Percentiles rank a stretch among this genome's conserved stretches.
These are phyloP conservation scores for Aspergillus sp. DNA, from an alignment of 2,329 filamentous ascomycete genomes.

Conservation along the genomic window DNA sequence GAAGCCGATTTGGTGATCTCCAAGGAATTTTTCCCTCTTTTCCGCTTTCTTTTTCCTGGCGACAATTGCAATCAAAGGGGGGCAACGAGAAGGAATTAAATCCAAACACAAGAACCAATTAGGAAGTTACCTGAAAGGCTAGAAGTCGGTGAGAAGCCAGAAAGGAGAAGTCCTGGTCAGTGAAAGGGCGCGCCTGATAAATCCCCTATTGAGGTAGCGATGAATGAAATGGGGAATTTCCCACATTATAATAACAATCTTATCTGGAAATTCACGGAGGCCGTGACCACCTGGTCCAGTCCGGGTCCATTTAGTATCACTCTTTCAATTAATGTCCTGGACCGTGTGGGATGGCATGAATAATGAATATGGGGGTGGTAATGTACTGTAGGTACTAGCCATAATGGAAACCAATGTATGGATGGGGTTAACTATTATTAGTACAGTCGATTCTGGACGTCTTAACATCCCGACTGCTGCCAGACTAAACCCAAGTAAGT, in stretches of 20 bases:
- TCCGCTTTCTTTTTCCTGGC: not conserved
- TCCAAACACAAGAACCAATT: not conserved
- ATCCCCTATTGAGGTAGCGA: not conserved
- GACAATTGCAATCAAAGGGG: not conserved
- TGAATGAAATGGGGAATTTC: not conserved
- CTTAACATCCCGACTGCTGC: not conserved
- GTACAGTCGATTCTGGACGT: not conserved
- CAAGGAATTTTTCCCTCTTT: too few relatives aligned
- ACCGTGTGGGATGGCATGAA: too few relatives aligned
- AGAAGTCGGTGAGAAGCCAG: not conserved
- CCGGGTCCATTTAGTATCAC: not conserved
- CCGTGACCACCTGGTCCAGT: not conserved
- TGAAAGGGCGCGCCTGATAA: not conserved
- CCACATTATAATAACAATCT: not conserved
- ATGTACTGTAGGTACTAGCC: too few relatives aligned
- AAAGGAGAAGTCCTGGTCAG: not conserved
- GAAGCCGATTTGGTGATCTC: too few relatives aligned
- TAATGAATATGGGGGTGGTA: too few relatives aligned
- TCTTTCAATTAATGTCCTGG: not conserved
- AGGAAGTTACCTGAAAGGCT: not conserved
- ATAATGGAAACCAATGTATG: not conserved
- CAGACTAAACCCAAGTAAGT: not conserved
- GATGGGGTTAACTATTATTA: not conserved
- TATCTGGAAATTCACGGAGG: not conserved
- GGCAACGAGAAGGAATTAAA: not conserved